Percentiles rank a stretch among this genome's conserved stretches.
These are phyloP conservation scores for Colletotrichum tabaci DNA, from an alignment of 2,329 filamentous ascomycete genomes.

Conservation along the genomic window DNA sequence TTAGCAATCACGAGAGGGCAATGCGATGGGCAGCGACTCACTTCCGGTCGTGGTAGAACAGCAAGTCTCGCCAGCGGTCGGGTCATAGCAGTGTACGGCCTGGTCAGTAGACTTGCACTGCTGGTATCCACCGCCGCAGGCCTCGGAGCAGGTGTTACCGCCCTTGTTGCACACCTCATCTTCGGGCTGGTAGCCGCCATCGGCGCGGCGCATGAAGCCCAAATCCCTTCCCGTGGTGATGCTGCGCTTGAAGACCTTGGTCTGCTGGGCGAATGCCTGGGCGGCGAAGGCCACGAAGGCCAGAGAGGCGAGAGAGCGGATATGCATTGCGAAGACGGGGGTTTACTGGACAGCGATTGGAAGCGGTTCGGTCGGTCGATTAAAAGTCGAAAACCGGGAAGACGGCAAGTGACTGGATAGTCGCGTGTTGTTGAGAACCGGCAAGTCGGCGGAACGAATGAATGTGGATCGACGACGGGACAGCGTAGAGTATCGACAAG, in stretches of 20 bases:
- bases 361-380: conserved; percentile 11
- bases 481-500: conserved; percentile 20
- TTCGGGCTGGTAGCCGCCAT: conserved; percentile 64
- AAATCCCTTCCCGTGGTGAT: conserved; percentile 53
- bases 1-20: conserved; percentile 13
- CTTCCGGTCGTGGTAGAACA: conserved; percentile 71
- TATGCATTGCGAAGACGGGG: conserved; percentile 39
- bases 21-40: conserved; percentile 54
- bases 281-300: conserved; percentile 43
- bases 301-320: conserved; percentile 42
- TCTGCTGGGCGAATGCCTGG: conserved; percentile 39
- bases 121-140: conserved; percentile 66
- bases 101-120: conserved; percentile 65
- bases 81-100: conserved; percentile 72
- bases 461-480: conserved; percentile 30
- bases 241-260: conserved; percentile 53
- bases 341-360: conserved; percentile 21
- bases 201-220: conserved; percentile 61
- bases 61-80: conserved; percentile 66
- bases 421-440: neutral
- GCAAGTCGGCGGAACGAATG: conserved; percentile 34
- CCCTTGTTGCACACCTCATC: conserved; percentile 65
- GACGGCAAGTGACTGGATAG: neutral
- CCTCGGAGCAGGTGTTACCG: conserved; percentile 65
- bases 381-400: neutral